Evolutionary conservation across 768 basidiomycete genomes (phyloP).

Genomic region (Leccinum variicolor): DNA sequence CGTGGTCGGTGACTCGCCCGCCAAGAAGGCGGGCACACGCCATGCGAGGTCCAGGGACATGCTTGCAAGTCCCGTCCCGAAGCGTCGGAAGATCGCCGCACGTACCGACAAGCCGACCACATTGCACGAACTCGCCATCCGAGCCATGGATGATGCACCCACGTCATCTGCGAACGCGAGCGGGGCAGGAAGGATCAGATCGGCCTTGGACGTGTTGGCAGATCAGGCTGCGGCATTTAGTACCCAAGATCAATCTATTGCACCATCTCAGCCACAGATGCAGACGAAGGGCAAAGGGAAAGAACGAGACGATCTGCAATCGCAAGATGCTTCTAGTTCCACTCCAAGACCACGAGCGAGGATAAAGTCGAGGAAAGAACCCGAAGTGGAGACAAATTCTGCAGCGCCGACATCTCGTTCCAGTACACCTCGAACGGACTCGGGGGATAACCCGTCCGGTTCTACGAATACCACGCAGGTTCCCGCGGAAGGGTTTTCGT

Average conservation of each 20-base stretch:
- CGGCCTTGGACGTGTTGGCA: slow-evolving; percentile 70
- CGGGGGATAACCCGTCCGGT: not conserved
- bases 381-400: slow-evolving; percentile 5
- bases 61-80: slow-evolving; percentile 37
- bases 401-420: slow-evolving; percentile 9
- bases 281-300: slow-evolving; percentile 21
- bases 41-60: slow-evolving; percentile 23
- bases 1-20: slow-evolving; percentile 19
- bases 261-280: not conserved
- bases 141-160: not conserved
- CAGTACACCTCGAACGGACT: slow-evolving; percentile 16
- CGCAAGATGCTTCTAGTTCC: slow-evolving; percentile 1
- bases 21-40: slow-evolving; percentile 23
- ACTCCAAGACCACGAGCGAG: slow-evolving; percentile 7
- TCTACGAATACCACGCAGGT: not conserved
- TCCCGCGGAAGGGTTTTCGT: not conserved
- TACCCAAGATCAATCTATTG: slow-evolving; percentile 30
- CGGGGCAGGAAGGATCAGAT: slow-evolving; percentile 32
- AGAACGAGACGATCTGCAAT: slow-evolving; percentile 8
- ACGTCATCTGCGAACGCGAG: not conserved
- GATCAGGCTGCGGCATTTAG: slow-evolving; percentile 64
- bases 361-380: slow-evolving; percentile 8
- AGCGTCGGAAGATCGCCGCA: slow-evolving; percentile 32
- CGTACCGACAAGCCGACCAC: slow-evolving; percentile 10
- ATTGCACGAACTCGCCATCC: slow-evolving; percentile 3